These are phyloP conservation scores for Delitschia confertaspora DNA, from an alignment of 495 filamentous ascomycete genomes.

Conservation along the genomic window DNA sequence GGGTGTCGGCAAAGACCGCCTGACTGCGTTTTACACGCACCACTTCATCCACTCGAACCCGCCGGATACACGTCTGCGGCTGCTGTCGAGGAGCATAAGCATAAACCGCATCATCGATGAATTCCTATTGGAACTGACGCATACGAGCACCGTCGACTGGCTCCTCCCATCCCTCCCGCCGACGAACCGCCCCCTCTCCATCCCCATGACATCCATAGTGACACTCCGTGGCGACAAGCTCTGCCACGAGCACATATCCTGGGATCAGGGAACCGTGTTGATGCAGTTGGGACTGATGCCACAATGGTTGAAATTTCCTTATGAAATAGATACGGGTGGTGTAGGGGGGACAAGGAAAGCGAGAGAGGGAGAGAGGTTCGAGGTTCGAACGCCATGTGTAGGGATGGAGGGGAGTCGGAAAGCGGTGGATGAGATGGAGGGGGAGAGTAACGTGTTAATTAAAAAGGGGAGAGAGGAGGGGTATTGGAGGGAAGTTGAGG, in stretches of 20 bases:
- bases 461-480: background rate
- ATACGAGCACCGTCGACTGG: constrained; percentile 30
- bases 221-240: constrained; percentile 31
- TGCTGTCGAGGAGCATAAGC: constrained; percentile 31
- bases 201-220: constrained; percentile 31
- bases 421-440: constrained; percentile 24
- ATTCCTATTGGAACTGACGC: constrained; percentile 31
- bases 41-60: constrained; percentile 34
- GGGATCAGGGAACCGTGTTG: constrained; percentile 33
- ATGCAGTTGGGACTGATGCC: constrained; percentile 30
- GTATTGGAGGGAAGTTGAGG: constrained; percentile 12
- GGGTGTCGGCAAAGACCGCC: constrained; percentile 27
- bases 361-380: constrained; percentile 35
- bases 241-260: constrained; percentile 33
- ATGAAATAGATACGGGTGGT: constrained; percentile 27
- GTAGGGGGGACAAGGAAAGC: too few species aligned
- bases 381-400: constrained; percentile 40
- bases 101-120: constrained; percentile 34
- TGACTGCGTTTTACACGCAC: constrained; percentile 32
- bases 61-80: constrained; percentile 21
- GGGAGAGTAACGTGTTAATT: constrained; percentile 23
- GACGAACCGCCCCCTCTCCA: constrained; percentile 27
- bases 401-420: constrained; percentile 30
- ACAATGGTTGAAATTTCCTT: constrained; percentile 31
- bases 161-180: constrained; percentile 32